Percentiles rank a stretch among this genome's conserved stretches.
These are phyloP conservation scores for Chlamydomonas sp. DNA, from an alignment of 139 green algal species.

Conservation along the genomic window DNA sequence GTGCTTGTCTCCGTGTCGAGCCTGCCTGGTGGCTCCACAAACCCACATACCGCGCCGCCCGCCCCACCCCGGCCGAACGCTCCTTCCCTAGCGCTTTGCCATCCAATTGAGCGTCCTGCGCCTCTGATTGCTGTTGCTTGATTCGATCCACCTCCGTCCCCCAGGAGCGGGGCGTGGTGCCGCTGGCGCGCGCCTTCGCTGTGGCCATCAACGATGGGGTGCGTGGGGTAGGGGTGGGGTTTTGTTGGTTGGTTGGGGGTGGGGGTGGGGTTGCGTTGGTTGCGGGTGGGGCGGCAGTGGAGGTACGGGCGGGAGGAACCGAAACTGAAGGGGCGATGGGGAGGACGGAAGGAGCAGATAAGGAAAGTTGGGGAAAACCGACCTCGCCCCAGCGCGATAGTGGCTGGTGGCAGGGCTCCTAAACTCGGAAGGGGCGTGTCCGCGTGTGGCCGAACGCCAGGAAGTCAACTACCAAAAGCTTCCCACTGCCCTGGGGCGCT, in stretches of 20 bases:
- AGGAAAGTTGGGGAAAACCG: too few species aligned
- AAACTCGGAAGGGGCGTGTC: too few species aligned
- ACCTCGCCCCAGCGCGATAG: too few species aligned
- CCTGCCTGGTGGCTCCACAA: neutral
- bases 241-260: too few species aligned
- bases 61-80: too few species aligned
- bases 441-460: too few species aligned
- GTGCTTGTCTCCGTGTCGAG: neutral
- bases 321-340: too few species aligned
- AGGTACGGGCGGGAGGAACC: too few species aligned
- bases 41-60: neutral
- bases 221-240: neutral
- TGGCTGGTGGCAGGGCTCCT: too few species aligned
- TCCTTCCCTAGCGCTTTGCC: neutral
- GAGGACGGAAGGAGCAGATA: too few species aligned
- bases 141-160: neutral
- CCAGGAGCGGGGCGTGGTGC: conserved; percentile 34
- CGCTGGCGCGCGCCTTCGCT: conserved; percentile 4
- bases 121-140: neutral
- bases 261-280: neutral
- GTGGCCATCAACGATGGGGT: conserved; percentile 30
- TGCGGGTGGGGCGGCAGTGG: neutral
- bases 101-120: neutral
- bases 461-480: too few species aligned
- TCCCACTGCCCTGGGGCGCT: too few species aligned